Percentiles rank a stretch among this genome's conserved stretches.
Evolutionary conservation across 2,329 filamentous ascomycete species (phyloP).

Genomic region (Acephala macrosclerotiorum): DNA sequence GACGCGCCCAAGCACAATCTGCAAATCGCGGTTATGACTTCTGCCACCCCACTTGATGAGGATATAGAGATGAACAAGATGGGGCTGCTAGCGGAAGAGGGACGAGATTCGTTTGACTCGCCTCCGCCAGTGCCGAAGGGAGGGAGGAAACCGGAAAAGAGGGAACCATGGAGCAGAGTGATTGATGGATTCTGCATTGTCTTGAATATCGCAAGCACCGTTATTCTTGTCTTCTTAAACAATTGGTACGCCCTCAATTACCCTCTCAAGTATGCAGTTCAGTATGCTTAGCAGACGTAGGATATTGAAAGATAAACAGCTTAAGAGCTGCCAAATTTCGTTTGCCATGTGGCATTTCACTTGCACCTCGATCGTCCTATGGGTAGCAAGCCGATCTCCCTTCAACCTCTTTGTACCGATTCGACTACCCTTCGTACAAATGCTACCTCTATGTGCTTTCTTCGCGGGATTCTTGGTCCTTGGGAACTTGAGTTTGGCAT

Average conservation of each 20-base stretch:
- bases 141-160: constrained; percentile 19
- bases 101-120: background rate
- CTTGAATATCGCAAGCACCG: constrained; percentile 52
- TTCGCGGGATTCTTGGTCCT: constrained; percentile 55
- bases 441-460: constrained; percentile 54
- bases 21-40: constrained; percentile 20
- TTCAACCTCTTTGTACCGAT: constrained; percentile 54
- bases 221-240: constrained; percentile 53
- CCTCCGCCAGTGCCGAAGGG: background rate
- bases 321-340: constrained; percentile 53
- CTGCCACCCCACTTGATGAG: constrained; percentile 23
- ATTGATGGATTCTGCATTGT: constrained; percentile 46
- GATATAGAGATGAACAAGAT: constrained; percentile 40
- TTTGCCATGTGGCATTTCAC: constrained; percentile 57
- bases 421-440: constrained; percentile 51
- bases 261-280: background rate
- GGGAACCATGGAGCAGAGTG: constrained; percentile 26
- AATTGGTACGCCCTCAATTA: constrained; percentile 46
- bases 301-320: constrained; percentile 52
- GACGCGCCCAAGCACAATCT: background rate
- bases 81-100: constrained; percentile 26
- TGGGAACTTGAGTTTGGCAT: constrained; percentile 53
- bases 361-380: constrained; percentile 52
- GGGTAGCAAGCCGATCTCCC: constrained; percentile 48
- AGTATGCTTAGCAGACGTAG: constrained; percentile 36